Evolutionary conservation across 2,329 filamentous ascomycete species (phyloP), one percentile per base, ranked within the genome.

Genomic region (Colletotrichum godetiae): DNA sequence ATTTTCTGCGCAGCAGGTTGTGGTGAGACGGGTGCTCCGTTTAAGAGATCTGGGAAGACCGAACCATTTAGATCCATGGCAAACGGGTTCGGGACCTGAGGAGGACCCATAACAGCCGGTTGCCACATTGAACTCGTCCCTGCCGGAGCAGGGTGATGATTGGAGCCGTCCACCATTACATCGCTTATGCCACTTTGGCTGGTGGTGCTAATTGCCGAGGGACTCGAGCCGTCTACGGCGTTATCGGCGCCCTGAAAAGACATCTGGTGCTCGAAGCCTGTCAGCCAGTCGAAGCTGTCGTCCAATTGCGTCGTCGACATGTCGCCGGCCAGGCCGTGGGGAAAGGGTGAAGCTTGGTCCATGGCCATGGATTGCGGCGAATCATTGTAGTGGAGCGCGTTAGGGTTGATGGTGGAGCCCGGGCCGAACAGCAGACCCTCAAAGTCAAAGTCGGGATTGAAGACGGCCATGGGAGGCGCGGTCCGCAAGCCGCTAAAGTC

Each of bases 161-260:
- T 93, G 49, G 90, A 91, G 73, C 94, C 94, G 82, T 98, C 95
- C 71, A 97, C 87, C 92, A 98, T 95, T 73, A 95, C 91, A 81
- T 98, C 97, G 83, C 94, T 97, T 82, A 95, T 94, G 63, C 93
- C 94, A 81, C 94, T 96, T 80, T 97, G 95, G 83, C 95, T 98
- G 72, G 94, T 94, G 56, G 94, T 97, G 85, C 96, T 98, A 82
- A 98, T 96, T 59, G 95, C 95, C 10, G 97, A 98, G 19, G 97
- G 97, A 15, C 97, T 98, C 12, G 97, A 98, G 72, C 94, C 95
- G 78, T 98, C 96, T 67, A 98, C 90, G 33, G 94, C 95, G 76
- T 92, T 93, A 77, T 98, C 95, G 78, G 93, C 93, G 68, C 87
- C 85, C 77, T 88, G 88, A 81, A 95, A 92, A 8, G 90, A 90